These are phyloP conservation scores for Plantago lanceolata DNA, from an alignment of 305 asterid genomes.

Conservation along the genomic window DNA sequence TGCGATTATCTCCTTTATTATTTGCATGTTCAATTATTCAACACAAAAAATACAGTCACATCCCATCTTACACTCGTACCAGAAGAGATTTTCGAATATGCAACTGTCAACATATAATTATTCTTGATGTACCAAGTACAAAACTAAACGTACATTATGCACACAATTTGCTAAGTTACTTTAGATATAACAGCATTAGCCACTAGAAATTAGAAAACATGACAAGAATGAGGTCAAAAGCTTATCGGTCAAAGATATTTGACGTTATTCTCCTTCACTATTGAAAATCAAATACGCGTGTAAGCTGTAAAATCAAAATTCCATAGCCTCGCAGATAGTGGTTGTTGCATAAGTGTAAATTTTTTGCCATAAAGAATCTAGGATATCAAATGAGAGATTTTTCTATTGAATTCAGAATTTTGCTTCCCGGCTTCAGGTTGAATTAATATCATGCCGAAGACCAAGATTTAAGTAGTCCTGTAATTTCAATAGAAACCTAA, in stretches of 20 bases:
- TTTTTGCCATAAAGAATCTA: not conserved
- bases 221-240: not conserved
- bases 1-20: not conserved
- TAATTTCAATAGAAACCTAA: slow-evolving; percentile 8
- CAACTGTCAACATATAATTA: not conserved
- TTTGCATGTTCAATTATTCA: slow-evolving; percentile 6
- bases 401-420: slow-evolving; percentile 6
- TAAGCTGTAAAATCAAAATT: not conserved
- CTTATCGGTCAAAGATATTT: not conserved
- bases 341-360: not conserved
- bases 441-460: not conserved
- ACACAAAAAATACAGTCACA: not conserved
- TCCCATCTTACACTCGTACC: not conserved
- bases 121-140: not conserved
- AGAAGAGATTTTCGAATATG: not conserved
- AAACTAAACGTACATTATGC: not conserved
- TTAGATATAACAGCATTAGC: not conserved
- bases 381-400: not conserved
- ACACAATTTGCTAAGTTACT: not conserved
- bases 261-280: slow-evolving; percentile 1
- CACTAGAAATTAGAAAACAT: not conserved
- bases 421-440: not conserved
- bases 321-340: not conserved
- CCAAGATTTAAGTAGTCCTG: not conserved
- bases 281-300: not conserved